Evolutionary conservation across 2,329 filamentous ascomycete genomes (phyloP), one percentile per base, ranked within the genome.

Genomic region (Pseudogymnoascus sp.): DNA sequence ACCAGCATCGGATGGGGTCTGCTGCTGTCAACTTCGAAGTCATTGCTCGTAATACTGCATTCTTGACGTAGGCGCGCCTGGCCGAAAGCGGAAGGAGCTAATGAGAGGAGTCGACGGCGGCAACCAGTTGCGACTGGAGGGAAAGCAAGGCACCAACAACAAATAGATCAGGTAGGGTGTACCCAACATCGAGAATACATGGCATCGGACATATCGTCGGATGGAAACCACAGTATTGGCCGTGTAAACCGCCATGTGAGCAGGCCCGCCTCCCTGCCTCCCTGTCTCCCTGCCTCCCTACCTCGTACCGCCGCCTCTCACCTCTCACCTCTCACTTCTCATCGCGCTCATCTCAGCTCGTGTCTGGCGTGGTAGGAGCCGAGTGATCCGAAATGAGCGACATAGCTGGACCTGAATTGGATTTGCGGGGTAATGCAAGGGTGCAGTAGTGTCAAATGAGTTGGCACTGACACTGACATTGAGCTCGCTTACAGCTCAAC

Each of bases 391-490:
- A 33, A 57, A 57, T 57, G 47, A 57, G 26, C n/a, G 47, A 19
- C 15, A 57, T 13, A n/a, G 5, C 9, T 57, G 47, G 26, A 57
- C 47, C 47, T 57, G 47, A 57, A 57, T 57, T 33, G 47, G n/a
- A 57, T 19, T 50, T 57, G 47, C 47, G 47, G 47, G 47, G 47
- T 57, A 57, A 57, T 31, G 47, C 47, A 17, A 28, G 44, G 44
- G 13, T 50, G 44, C 7, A 26, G 21, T 26, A 26, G 21, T 50
- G 42, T 26, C 13, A 23, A 21, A 26, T 23, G 42, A 47, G 42
- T 19, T 53, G 44, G 42, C 28, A 8, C 19, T 57, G 47, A 8
- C 26, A 28, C 26, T 28, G 26, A 8, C 28, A 5, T 31, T 57
- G 47, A 57, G 47, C 47, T 57, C 47, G 47, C 47, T 57, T 57